These are phyloP conservation scores for Aureobasidium leucospermi DNA, from an alignment of 2,329 filamentous ascomycete genomes.

Conservation along the genomic window DNA sequence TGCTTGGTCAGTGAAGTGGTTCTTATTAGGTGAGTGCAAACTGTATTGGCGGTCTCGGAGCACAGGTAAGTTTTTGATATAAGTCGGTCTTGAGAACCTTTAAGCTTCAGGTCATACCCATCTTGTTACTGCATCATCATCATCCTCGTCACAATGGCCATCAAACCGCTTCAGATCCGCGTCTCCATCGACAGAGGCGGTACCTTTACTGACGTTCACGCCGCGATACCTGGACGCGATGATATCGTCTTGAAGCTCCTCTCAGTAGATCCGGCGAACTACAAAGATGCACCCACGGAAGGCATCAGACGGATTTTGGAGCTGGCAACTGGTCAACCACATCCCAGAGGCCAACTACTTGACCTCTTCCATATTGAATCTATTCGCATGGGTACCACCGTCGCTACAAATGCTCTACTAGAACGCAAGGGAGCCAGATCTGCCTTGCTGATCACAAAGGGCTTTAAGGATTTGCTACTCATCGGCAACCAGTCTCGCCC, in stretches of 20 bases:
- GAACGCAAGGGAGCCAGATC: conserved; percentile 25
- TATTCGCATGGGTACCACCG: conserved; percentile 26
- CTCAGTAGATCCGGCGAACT: conserved; percentile 25
- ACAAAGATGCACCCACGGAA: conserved; percentile 26
- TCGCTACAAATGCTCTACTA: conserved; percentile 27
- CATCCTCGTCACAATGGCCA: conserved; percentile 11
- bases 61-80: neutral
- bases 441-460: conserved; percentile 25
- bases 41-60: neutral
- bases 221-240: conserved; percentile 9
- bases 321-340: conserved; percentile 17
- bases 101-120: neutral
- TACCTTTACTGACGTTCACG: conserved; percentile 12
- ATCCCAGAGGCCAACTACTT: conserved; percentile 18
- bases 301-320: conserved; percentile 24
- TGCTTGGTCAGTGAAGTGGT: neutral
- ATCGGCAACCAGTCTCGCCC: conserved; percentile 30
- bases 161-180: conserved; percentile 11
- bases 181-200: conserved; percentile 14
- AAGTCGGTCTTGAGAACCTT: neutral
- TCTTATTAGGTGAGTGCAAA: neutral
- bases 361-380: conserved; percentile 18
- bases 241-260: conserved; percentile 26
- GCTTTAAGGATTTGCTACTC: conserved; percentile 25
- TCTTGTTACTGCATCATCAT: neutral